phyloP scores from a whole-genome alignment of 805 yeast genomes.

The Saccharomycopsis microspora region DNA sequence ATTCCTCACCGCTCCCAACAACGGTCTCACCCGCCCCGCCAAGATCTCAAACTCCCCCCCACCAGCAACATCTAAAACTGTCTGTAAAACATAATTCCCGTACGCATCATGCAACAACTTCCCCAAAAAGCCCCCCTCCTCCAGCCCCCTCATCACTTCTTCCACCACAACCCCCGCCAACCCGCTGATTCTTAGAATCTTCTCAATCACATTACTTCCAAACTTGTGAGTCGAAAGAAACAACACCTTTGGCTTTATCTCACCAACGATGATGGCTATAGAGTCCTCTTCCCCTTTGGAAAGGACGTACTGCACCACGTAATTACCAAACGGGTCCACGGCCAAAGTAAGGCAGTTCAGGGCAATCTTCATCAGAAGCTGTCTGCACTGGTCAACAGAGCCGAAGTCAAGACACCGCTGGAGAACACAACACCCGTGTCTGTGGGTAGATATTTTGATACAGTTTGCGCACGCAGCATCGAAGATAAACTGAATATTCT shows the following conservation, averaged over 20 bases:
- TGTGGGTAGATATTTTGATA: slow-evolving; percentile 78
- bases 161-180: slow-evolving; percentile 36
- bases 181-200: slow-evolving; percentile 48
- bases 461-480: slow-evolving; percentile 72
- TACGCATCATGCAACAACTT: slow-evolving; percentile 76
- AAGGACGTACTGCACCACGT: slow-evolving; percentile 88
- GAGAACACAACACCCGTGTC: slow-evolving; percentile 95
- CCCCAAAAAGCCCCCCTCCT: slow-evolving; percentile 21
- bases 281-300: slow-evolving; percentile 29
- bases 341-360: slow-evolving; percentile 58
- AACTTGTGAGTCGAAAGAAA: slow-evolving; percentile 75
- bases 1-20: slow-evolving; percentile 65
- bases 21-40: slow-evolving; percentile 54
- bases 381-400: slow-evolving; percentile 51
- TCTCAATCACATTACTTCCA: slow-evolving; percentile 90
- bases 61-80: slow-evolving; percentile 58
- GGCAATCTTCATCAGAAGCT: slow-evolving; percentile 58
- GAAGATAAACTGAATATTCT: slow-evolving; percentile 78
- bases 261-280: slow-evolving; percentile 24
- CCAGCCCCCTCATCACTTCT: slow-evolving; percentile 29
- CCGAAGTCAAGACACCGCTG: slow-evolving; percentile 95
- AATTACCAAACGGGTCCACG: slow-evolving; percentile 92
- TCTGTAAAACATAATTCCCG: slow-evolving; percentile 92
- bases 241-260: slow-evolving; percentile 24
- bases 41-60: slow-evolving; percentile 40